These are phyloP conservation scores for Talaromyces islandicus DNA, from an alignment of 2,329 filamentous ascomycete genomes.

Conservation along the genomic window DNA sequence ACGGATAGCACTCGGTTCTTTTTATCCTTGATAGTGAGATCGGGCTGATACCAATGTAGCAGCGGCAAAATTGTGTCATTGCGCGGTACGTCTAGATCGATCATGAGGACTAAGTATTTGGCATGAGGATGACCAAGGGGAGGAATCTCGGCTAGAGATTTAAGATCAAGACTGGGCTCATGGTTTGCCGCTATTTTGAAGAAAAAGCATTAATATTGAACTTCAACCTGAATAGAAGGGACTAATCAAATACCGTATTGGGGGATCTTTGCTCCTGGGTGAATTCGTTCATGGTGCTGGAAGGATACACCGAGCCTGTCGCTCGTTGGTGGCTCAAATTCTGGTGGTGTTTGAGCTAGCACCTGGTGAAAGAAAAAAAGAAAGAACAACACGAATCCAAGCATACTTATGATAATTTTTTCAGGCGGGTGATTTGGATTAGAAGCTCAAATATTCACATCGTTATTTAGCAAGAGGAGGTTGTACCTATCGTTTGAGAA, in stretches of 20 bases:
- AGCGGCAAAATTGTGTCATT: slow-evolving; percentile 6
- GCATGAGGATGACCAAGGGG: background rate
- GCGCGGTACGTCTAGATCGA: slow-evolving; percentile 7
- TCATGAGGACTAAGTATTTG: slow-evolving; percentile 8
- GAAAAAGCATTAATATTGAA: background rate
- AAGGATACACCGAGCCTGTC: slow-evolving; percentile 5
- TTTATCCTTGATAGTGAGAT: background rate
- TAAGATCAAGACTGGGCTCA: slow-evolving; percentile 1
- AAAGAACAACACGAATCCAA: background rate
- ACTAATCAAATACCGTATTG: background rate
- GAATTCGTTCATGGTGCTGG: background rate
- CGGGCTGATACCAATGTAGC: slow-evolving; percentile 8
- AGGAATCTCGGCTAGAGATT: background rate
- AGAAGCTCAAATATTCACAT: background rate
- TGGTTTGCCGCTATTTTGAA: background rate
- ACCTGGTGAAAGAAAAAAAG: background rate
- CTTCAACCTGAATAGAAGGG: too few relatives aligned
- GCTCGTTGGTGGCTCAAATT: slow-evolving; percentile 5
- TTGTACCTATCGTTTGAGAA: background rate
- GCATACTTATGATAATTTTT: background rate
- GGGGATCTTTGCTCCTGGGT: background rate
- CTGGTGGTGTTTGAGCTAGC: slow-evolving; percentile 3
- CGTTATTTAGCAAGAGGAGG: background rate
- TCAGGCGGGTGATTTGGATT: background rate
- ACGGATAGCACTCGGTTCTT: background rate